Conservation (phyloP, 345 rosid species). For the Populus alba region DNA sequence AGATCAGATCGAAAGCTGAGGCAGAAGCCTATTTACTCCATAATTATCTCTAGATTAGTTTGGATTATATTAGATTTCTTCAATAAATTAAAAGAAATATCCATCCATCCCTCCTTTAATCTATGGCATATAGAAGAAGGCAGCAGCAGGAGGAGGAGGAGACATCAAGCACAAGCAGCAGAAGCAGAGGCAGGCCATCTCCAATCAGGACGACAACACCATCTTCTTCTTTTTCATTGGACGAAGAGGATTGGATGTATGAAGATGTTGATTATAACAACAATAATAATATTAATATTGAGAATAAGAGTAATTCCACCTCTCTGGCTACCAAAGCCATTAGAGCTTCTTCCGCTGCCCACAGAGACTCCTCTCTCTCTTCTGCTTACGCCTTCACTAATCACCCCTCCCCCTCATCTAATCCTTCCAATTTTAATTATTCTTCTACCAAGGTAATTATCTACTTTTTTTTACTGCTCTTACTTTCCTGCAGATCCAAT, state of each 20-base stretch:
- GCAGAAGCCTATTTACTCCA: background rate
- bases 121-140: conserved; percentile 25
- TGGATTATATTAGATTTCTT: no score
- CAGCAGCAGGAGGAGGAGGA: background rate
- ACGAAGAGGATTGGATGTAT: background rate
- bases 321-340: conserved; percentile 31
- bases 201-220: background rate
- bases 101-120: background rate
- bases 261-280: background rate
- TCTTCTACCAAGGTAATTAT: conserved; percentile 2
- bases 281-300: background rate
- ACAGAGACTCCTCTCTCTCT: conserved; percentile 34
- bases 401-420: conserved; percentile 9
- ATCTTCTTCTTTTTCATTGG: background rate
- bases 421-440: background rate
- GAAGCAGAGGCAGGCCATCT: background rate
- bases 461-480: background rate
- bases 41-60: no score
- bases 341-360: conserved; percentile 32
- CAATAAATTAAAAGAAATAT: no score
- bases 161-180: conserved; percentile 2
- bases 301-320: background rate
- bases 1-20: background rate
- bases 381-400: conserved; percentile 24
- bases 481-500: background rate